A percentile compares a stretch with the other conserved stretches of the same genome.
phyloP scores from a whole-genome alignment of 2,329 filamentous ascomycete genomes.

The Fusarium armeniacum region DNA sequence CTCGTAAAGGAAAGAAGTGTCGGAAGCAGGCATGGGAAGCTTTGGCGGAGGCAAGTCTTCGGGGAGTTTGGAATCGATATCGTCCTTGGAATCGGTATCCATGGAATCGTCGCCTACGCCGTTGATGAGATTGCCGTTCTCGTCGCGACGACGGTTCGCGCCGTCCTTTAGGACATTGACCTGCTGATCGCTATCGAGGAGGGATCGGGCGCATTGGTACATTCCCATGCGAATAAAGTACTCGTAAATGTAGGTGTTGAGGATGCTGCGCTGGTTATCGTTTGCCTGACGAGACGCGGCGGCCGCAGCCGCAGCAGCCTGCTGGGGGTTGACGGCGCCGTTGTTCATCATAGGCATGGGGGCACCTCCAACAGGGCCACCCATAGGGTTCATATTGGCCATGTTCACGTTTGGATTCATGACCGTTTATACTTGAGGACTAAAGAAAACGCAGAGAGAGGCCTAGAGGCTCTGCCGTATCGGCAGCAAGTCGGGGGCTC shows the following conservation, averaged over 20 bases:
- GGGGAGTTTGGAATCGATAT: slow-evolving; percentile 79
- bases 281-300: slow-evolving; percentile 56
- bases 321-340: slow-evolving; percentile 57
- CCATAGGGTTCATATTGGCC: slow-evolving; percentile 78
- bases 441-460: slow-evolving; percentile 33
- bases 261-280: slow-evolving; percentile 66
- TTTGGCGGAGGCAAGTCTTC: slow-evolving; percentile 84
- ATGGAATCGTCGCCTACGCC: slow-evolving; percentile 80
- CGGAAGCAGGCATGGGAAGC: slow-evolving; percentile 73
- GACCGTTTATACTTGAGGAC: slow-evolving; percentile 49
- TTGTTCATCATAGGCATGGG: slow-evolving; percentile 78
- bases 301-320: slow-evolving; percentile 49
- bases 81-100: slow-evolving; percentile 87
- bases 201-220: slow-evolving; percentile 83
- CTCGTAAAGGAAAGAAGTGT: slow-evolving; percentile 90
- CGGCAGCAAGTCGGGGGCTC: slow-evolving; percentile 46
- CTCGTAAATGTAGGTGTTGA: slow-evolving; percentile 93
- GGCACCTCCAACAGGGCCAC: slow-evolving; percentile 72
- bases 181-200: slow-evolving; percentile 76
- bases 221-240: slow-evolving; percentile 90
- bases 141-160: slow-evolving; percentile 75
- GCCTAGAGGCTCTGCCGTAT: slow-evolving; percentile 48
- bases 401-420: slow-evolving; percentile 76
- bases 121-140: slow-evolving; percentile 76
- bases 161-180: slow-evolving; percentile 78